Conservation (phyloP, 2,329 filamentous ascomycete species). For the Penicillium italicum region DNA sequence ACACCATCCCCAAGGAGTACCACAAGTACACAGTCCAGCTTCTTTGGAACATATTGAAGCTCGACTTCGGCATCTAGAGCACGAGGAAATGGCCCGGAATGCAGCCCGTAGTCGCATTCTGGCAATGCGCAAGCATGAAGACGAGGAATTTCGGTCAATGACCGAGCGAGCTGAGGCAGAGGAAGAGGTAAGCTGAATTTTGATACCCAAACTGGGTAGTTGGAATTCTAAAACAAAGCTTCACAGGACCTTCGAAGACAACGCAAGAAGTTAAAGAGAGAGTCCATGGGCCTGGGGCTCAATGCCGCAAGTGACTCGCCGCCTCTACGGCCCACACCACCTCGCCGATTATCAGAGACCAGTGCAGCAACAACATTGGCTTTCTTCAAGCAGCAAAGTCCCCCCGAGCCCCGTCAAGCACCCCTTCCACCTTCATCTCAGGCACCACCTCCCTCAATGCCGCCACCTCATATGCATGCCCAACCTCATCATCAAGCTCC, state of each 20-base stretch:
- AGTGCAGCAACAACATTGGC: slow-evolving; percentile 41
- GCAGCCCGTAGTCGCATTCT: slow-evolving; percentile 37
- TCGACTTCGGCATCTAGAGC: slow-evolving; percentile 39
- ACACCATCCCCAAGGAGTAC: slow-evolving; percentile 24
- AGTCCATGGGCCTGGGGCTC: slow-evolving; percentile 40
- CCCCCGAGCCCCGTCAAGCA: slow-evolving; percentile 35
- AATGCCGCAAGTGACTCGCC: slow-evolving; percentile 37
- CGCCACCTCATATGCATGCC: slow-evolving; percentile 24
- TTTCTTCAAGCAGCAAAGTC: slow-evolving; percentile 43
- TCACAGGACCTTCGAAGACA: slow-evolving; percentile 39
- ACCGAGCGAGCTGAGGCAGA: slow-evolving; percentile 40
- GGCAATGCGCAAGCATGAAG: slow-evolving; percentile 39
- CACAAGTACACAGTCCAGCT: slow-evolving; percentile 22
- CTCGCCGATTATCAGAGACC: slow-evolving; percentile 40
- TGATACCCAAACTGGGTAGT: background rate
- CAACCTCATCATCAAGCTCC: slow-evolving; percentile 19
- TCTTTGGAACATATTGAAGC: slow-evolving; percentile 39
- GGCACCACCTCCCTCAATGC: slow-evolving; percentile 19
- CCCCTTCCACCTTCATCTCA: slow-evolving; percentile 27
- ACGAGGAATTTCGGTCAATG: slow-evolving; percentile 41
- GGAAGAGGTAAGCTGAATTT: slow-evolving; percentile 36
- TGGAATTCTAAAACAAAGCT: background rate
- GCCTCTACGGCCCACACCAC: slow-evolving; percentile 36
- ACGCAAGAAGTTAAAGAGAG: slow-evolving; percentile 39
- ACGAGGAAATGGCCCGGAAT: slow-evolving; percentile 40